Base-by-base conservation (phyloP, 345 rosid species). In the Populus davidiana region DNA sequence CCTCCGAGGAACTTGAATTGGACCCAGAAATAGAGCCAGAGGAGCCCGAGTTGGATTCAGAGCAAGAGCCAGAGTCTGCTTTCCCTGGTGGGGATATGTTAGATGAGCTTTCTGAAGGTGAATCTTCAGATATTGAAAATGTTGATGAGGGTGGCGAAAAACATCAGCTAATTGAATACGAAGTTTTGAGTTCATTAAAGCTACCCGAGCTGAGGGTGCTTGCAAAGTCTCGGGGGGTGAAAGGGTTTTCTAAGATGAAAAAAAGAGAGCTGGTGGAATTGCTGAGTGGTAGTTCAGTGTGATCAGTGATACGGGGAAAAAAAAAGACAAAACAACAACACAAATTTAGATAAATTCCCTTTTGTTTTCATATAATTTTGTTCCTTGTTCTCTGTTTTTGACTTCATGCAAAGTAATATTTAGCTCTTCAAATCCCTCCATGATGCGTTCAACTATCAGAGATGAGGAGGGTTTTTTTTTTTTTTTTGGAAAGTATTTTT, bases 171-270 rank as follows among this genome's bases (percentile, higher is more conserved):
- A 77, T 13, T 9, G 79, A 76, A 73, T 79, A 77, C 0, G 78
- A 61, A 50, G 90, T 92, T 77, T 80, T 95, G 83, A 88, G 85
- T 79, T 81, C 83, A 27, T 29, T 92, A 85, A 95, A 95, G 89
- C 79, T 92, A 21, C 50, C 82, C 3, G 97, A 90, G 79, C 87
- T 95, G 74, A 90, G 91, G 81, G 88, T 85, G 73, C 70, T 93
- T 67, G 99, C 98, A 41, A 95, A 92, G 75, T 83, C 94, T 63
- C 88, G 90, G 1, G 93, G 99, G 31, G n/a, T 93, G 71, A 95
- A 87, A 81, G 94, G 96, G 81, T 82, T 80, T 80, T 93, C 97
- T 11, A 95, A 87, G 90, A 88, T 93, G 97, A 95, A 93, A 87
- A 95, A 93, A 83, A 78, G 81, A 3, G 87, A 86, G 10, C 85